These are phyloP conservation scores for Crithidia thermophila DNA, from an alignment of 208 protist genomes.

Conservation along the genomic window DNA sequence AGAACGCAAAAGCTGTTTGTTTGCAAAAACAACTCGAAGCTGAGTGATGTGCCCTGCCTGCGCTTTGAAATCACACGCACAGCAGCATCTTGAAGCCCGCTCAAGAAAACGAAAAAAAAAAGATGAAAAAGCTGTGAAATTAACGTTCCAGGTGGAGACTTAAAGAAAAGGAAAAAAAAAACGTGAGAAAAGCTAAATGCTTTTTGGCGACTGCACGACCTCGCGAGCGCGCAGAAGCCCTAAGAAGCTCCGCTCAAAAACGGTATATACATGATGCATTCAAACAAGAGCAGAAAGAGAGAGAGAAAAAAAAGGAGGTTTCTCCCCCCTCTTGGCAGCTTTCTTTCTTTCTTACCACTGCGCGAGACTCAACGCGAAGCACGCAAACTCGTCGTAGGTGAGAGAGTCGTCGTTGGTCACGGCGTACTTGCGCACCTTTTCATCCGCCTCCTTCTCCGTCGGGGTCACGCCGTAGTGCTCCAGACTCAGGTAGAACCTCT, in stretches of 20 bases:
- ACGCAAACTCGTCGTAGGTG: conserved; percentile 91
- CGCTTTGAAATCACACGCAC: not conserved
- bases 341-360: conserved; percentile 66
- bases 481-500: conserved; percentile 80
- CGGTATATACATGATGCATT: not conserved
- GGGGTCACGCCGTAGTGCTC: conserved; percentile 91
- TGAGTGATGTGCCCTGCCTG: too few relatives aligned
- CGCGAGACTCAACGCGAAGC: conserved; percentile 86
- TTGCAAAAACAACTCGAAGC: not conserved
- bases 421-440: conserved; percentile 79
- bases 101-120: not conserved
- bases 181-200: not conserved
- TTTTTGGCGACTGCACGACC: not conserved
- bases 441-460: conserved; percentile 75
- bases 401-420: conserved; percentile 73
- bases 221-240: too few relatives aligned
- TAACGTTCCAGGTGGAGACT: not conserved
- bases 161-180: not conserved
- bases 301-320: conserved; percentile 8
- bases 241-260: too few relatives aligned
- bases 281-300: not conserved
- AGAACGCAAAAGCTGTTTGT: not conserved
- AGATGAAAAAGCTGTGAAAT: not conserved
- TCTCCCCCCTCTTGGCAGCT: not conserved
- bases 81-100: not conserved